phyloP scores from a whole-genome alignment of 805 yeast genomes.

The Candida boidinii region DNA sequence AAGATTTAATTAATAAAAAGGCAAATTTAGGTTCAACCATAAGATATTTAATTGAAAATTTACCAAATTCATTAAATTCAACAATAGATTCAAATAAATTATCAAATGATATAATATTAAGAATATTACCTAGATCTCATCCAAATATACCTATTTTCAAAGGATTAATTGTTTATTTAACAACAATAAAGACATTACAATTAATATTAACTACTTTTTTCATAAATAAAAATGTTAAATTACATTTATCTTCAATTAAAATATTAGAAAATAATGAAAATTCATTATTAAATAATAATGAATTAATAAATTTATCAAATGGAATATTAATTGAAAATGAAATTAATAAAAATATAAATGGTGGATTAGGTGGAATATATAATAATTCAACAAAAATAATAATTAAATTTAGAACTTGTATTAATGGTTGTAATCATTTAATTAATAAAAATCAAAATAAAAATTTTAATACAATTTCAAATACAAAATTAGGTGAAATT shows the following conservation, averaged over 20 bases:
- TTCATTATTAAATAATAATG: too few relatives aligned
- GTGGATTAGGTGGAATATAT: constrained; percentile 19
- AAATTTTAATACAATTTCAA: not conserved
- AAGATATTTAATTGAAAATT: constrained; percentile 33
- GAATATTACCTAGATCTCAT: constrained; percentile 49
- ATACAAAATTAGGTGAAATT: constrained; percentile 19
- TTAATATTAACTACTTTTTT: constrained; percentile 45
- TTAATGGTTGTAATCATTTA: constrained; percentile 42
- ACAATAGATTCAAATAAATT: constrained; percentile 36
- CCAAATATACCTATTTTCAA: constrained; percentile 47
- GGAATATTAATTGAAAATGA: constrained; percentile 7
- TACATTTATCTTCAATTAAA: constrained; percentile 41
- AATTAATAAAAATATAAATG: not conserved
- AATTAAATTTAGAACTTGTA: constrained; percentile 51
- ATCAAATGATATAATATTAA: constrained; percentile 37
- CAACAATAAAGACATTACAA: constrained; percentile 50
- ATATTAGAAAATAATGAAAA: too few relatives aligned
- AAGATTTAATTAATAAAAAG: constrained; percentile 17
- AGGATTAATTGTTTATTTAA: constrained; percentile 47
- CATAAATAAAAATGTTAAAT: constrained; percentile 39
- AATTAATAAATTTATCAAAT: constrained; percentile 17
- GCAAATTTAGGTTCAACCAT: constrained; percentile 50
- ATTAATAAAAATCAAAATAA: constrained; percentile 8
- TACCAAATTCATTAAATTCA: constrained; percentile 42
- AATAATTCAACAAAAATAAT: constrained; percentile 39